Base-by-base conservation (phyloP, 2,329 filamentous ascomycete species). In the Trichoderma brevicompactum region DNA sequence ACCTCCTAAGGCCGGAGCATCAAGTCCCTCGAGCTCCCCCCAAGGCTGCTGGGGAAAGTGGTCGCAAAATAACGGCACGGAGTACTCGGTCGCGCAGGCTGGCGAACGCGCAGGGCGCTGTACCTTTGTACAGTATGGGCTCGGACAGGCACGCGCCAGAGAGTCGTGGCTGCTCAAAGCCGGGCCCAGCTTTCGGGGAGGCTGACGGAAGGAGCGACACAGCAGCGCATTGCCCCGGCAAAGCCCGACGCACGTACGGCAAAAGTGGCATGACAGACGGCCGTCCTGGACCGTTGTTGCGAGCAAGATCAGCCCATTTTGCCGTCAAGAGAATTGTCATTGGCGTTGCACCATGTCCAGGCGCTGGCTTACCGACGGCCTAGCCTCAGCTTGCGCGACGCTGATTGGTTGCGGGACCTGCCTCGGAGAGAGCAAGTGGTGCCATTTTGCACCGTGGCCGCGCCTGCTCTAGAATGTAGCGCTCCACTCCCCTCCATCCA, bases 241-340 rank as follows among this genome's bases (percentile, higher is more conserved):
- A 61, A 50, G 56, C 56, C 64, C 56, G 64, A 65, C 54, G 64
- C 56, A 65, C 55, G 52, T 34, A 55, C 34, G 56, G 64, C 41
- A 65, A 66, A 66, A 66, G 65, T 66, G 65, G 65, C 65, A 66
- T 66, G 65, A 66, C 61, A 43, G 55, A 55, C 53, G 43, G 36
- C 53, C 46, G 61, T 62, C 49, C 9, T 54, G 46, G 64, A 62
- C 60, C 36, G 50, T 15, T 64, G 34, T 44, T 49, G 65, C 64
- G 41, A 7, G 38, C 44, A 32, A 66, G 64, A 66, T 66, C 61
- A 64, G 52, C 65, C 63, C 61, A 66, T 66, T 64, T 50, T 60
- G 53, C 61, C 54, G 61, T 65, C 54, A 53, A 50, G 61, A 66
- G 48, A 65, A 38, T 64, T 60, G 64, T 43, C 59, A 65, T 65